Base-by-base conservation (phyloP, 2,329 filamentous ascomycete species). In the Arthroderma sp. region DNA sequence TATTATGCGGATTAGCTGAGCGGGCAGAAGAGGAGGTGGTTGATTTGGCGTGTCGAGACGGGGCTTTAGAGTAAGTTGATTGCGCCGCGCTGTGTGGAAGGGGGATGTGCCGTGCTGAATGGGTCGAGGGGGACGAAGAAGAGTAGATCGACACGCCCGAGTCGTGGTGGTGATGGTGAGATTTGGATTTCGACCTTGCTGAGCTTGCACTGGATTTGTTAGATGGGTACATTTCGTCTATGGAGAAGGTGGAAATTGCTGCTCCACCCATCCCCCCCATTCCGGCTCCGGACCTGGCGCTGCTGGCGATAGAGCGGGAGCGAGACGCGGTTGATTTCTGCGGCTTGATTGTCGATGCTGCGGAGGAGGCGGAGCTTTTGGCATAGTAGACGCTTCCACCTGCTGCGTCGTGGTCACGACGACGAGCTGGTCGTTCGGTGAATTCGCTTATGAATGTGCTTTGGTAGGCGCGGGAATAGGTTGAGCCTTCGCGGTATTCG, bases 391-490 rank as follows among this genome's bases (percentile, higher is more conserved):
- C 32, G 29, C 31, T 36, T 27, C 40, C 40, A 8, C 52, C 42
- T 44, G 40, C 46, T 45, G 15, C 45, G 31, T 36, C 57, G 46
- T 56, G 42, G 43, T 57, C 47, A 42, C 51, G 42, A 27, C 42
- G 36, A 29, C 57, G 60, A 6, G 58, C 56, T 29, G 50, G 42
- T 1, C 40, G 46, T 5, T 50, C 63, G 29, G 55, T 56, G 52
- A 62, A 66, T 48, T 60, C 64, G 58, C 63, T 67, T 54, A 66
- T 65, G 45, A 66, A 59, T 5, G 64, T 64, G 48, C 61, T 63
- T 38, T 61, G 57, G 36, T 54, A 52, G n/a, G 29, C 5, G 29
- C 42, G 42, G n/a, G 34, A 32, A 33, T 44, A 44, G 5, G 15
- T 22, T n/a, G 42, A 38, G 34, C 48, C 44, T 33, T 50, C 42